phyloP scores from a whole-genome alignment of 768 basidiomycete genomes.

The Trametes sanguinea region DNA sequence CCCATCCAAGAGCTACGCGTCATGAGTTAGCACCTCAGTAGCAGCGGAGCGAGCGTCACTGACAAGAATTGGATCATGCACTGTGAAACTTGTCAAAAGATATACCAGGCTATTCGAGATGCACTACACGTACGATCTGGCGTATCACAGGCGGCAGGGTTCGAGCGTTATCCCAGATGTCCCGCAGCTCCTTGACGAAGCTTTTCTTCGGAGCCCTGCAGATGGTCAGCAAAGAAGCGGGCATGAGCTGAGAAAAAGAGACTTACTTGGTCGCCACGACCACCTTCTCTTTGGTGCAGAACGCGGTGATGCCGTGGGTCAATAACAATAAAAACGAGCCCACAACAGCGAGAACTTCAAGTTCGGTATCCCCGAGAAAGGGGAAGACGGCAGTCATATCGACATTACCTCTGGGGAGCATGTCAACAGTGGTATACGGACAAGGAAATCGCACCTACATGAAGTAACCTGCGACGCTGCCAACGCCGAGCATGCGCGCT shows the following conservation, averaged over 20 bases:
- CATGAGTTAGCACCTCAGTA: no score
- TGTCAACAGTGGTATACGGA: neutral
- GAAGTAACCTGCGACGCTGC: slow-evolving; percentile 86
- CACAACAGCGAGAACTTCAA: slow-evolving; percentile 79
- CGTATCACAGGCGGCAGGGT: slow-evolving; percentile 74
- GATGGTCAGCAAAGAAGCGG: neutral
- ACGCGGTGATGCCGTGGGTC: slow-evolving; percentile 64
- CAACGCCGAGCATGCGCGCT: slow-evolving; percentile 86
- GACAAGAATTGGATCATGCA: slow-evolving; percentile 83
- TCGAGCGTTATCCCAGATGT: slow-evolving; percentile 71
- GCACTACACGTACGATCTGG: slow-evolving; percentile 65
- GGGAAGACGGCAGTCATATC: slow-evolving; percentile 72
- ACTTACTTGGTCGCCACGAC: slow-evolving; percentile 51
- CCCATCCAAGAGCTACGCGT: slow-evolving; percentile 70
- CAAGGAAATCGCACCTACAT: slow-evolving; percentile 51
- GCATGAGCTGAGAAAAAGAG: no score
- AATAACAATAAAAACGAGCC: slow-evolving; percentile 66
- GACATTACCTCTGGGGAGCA: slow-evolving; percentile 69
- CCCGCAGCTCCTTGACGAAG: slow-evolving; percentile 49
- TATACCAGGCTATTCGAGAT: neutral
- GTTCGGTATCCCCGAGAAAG: slow-evolving; percentile 75
- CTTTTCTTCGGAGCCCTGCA: slow-evolving; percentile 35
- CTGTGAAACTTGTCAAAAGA: slow-evolving; percentile 38
- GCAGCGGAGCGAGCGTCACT: slow-evolving; percentile 25
- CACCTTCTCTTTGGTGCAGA: slow-evolving; percentile 71